phyloP scores from a whole-genome alignment of 1,284 basidiomycete species.

The Anthracocystis setariae region DNA sequence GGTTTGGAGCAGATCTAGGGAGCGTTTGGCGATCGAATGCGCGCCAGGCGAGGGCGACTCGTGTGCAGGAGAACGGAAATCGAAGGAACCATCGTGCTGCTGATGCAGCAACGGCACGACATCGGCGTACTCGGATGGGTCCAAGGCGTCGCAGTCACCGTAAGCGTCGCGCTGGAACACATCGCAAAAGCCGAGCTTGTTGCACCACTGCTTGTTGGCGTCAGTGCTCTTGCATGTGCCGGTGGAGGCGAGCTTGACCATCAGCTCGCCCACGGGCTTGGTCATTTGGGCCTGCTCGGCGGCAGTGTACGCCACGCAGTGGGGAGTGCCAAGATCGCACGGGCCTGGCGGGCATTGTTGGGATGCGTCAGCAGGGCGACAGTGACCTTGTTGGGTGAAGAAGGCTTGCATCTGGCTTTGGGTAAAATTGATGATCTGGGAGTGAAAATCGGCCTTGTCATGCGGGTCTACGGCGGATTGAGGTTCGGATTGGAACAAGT shows the following conservation, averaged over 20 bases:
- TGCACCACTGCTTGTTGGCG: constrained; percentile 9
- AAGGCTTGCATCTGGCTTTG: not conserved
- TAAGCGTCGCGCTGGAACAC: constrained; percentile 4
- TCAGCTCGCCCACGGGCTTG: not conserved
- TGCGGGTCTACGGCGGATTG: too few relatives aligned
- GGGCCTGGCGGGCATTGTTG: not conserved
- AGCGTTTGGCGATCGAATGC: too few relatives aligned
- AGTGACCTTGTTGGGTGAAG: constrained; percentile 6
- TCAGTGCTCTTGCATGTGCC: constrained; percentile 8
- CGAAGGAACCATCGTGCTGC: constrained; percentile 12
- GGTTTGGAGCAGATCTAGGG: too few relatives aligned
- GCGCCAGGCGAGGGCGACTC: too few relatives aligned
- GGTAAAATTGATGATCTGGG: too few relatives aligned
- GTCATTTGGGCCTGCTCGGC: constrained; percentile 7
- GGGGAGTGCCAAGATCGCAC: constrained; percentile 4
- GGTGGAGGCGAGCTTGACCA: constrained; percentile 7
- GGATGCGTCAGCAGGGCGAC: too few relatives aligned
- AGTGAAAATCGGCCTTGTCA: too few relatives aligned
- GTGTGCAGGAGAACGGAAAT: constrained; percentile 1
- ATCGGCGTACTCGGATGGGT: not conserved
- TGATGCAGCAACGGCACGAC: not conserved
- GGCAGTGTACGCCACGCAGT: constrained; percentile 3
- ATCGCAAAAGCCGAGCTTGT: constrained; percentile 14
- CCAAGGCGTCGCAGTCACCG: not conserved
- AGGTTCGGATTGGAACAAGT: too few relatives aligned